phyloP scores from a whole-genome alignment of 192 early-diverging fungal genomes.

The Pecoramyces ruminantium region DNA sequence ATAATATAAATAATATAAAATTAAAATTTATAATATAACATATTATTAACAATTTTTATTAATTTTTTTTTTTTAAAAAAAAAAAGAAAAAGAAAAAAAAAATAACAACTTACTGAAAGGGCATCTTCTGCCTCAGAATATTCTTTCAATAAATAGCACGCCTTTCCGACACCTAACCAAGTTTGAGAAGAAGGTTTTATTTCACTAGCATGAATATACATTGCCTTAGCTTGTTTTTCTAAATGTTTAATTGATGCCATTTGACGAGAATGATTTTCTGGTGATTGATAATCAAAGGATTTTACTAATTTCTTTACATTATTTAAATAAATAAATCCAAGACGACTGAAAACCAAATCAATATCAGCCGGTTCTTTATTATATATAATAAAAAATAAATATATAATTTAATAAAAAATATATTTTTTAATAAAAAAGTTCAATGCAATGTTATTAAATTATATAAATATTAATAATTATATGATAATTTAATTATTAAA shows the following conservation, averaged over 20 bases:
- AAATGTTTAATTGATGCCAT: background rate
- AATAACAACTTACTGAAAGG: conserved; percentile 19
- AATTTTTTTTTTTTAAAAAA: conserved; percentile 1
- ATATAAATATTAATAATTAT: background rate
- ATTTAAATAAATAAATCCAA: conserved; percentile 26
- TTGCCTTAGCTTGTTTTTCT: conserved; percentile 17
- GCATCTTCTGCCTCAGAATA: conserved; percentile 34
- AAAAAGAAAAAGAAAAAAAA: too few species aligned
- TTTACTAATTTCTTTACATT: background rate
- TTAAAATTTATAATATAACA: too few species aligned
- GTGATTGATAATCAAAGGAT: conserved; percentile 1
- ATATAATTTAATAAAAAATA: too few species aligned
- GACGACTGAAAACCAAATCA: conserved; percentile 23
- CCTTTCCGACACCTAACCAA: conserved; percentile 33
- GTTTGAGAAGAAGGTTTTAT: conserved; percentile 12
- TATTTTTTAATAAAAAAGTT: too few species aligned
- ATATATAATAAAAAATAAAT: too few species aligned
- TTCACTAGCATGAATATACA: conserved; percentile 28
- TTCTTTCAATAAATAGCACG: conserved; percentile 23
- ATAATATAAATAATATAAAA: too few species aligned
- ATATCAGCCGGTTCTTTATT: conserved; percentile 17
- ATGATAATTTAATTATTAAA: background rate
- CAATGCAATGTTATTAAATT: too few species aligned
- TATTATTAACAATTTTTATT: too few species aligned
- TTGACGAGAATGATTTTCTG: conserved; percentile 12